Base-by-base conservation (phyloP, 2,329 filamentous ascomycete species). In the Calonectria pseudoreteaudii region DNA sequence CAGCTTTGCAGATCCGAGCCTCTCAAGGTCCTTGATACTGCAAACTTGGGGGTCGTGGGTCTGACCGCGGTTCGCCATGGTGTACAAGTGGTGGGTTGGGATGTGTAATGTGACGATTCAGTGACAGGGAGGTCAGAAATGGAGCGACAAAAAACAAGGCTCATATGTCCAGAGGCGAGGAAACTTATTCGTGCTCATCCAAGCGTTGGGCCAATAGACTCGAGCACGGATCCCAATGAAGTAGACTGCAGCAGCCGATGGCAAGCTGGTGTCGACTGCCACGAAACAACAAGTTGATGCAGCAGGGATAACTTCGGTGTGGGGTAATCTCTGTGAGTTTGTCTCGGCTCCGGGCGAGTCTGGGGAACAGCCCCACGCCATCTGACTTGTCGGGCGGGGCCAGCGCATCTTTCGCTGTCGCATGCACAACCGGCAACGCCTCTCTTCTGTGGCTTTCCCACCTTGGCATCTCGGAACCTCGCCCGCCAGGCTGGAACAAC, bases 61-160 rank as follows among this genome's bases (percentile, higher is more conserved):
- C 28, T 50, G 53, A 13, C 71, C 71, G 20, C 71, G 71, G 47
- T 73, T 73, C n/a, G 71, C 68, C 71, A 73, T 73, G 26, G 28
- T 66, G 6, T 36, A 18, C 49, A 36, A 10, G 20, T 38, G 60
- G 5, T 11, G 10, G 11, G 49, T 38, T 2, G 18, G n/a, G n/a
- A 16, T 28, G 36, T 2, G 38, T 4, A 11, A 31, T 16, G n/a
- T 53, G 64, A 20, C 0, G 50, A 26, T 49, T 13, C n/a, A 30
- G 34, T 28, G 38, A 47, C 8, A 13, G 16, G 34, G 16, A 20
- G 11, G 11, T 16, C 44, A 47, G n/a, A 10, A 47, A 23, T 11
- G 18, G 9, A 13, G 9, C n/a, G n/a, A 23, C 9, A 14, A 26
- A 8, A 9, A 31, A 7, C 3, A 26, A 9, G 18, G 8, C 13